These are phyloP conservation scores for Cenchrus americanus DNA, from an alignment of 176 grass and related monocot species.

Conservation along the genomic window DNA sequence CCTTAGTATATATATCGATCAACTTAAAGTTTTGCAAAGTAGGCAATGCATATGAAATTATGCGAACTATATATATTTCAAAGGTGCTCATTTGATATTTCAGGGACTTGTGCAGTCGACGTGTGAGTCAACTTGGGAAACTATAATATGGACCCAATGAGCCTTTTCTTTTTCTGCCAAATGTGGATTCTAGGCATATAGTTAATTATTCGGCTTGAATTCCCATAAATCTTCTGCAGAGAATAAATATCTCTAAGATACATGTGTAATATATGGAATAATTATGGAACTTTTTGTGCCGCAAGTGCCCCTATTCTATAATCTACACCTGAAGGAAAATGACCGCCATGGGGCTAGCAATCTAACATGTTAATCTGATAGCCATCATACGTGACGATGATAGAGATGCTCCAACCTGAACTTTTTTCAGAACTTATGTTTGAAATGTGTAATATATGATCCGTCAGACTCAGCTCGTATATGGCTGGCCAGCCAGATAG, in stretches of 20 bases:
- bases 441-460: slow-evolving; percentile 40
- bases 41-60: slow-evolving; percentile 1
- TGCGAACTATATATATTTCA: background rate
- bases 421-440: slow-evolving; percentile 23
- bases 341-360: slow-evolving; percentile 6
- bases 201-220: slow-evolving; percentile 23
- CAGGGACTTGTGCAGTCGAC: background rate
- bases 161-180: slow-evolving; percentile 51
- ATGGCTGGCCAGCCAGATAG: slow-evolving; percentile 34
- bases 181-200: slow-evolving; percentile 46
- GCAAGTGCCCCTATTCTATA: slow-evolving; percentile 37
- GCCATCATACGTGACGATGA: slow-evolving; percentile 16
- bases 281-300: slow-evolving; percentile 18
- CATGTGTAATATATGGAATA: slow-evolving; percentile 38
- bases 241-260: slow-evolving; percentile 55
- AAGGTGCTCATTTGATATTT: background rate
- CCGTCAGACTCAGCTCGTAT: slow-evolving; percentile 32
- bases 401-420: slow-evolving; percentile 29
- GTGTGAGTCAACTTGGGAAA: slow-evolving; percentile 10
- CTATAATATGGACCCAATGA: slow-evolving; percentile 26
- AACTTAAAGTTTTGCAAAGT: background rate
- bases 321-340: slow-evolving; percentile 32
- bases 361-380: slow-evolving; percentile 25
- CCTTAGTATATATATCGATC: background rate
- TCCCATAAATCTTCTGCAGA: slow-evolving; percentile 30